Base-by-base conservation (phyloP, 495 filamentous ascomycete genomes). In the Ramalina intermedia region DNA sequence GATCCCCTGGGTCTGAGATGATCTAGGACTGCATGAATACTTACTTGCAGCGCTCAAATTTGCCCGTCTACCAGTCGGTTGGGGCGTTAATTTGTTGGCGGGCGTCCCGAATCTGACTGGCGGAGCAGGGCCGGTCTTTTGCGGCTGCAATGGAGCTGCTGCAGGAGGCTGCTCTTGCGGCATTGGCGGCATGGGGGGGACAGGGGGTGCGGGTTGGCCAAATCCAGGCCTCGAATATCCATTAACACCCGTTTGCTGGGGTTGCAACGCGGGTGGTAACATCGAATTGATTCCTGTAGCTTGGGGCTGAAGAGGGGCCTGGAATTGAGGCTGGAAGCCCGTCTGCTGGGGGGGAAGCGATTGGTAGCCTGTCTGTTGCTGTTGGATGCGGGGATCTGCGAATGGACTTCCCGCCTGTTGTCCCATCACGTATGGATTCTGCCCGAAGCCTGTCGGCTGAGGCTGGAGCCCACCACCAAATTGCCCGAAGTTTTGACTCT, bases 41-140 rank as follows among this genome's bases (percentile, higher is more conserved):
- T 81, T 83, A 98, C 91, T 98, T 59, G 91, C 91, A 75, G 90
- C 82, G 37, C 79, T 69, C 55, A 96, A 72, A 62, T 96, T 95
- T 47, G 91, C 91, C 71, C 81, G 80, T 53, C 81, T 65, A 56
- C 91, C 93, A 23, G 91, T 98, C 20, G 88, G 75, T 69, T 98
- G 91, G 27, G 89, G 84, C 51, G 77, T 75, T 57, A 96, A 66
- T 61, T 85, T 89, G 63, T 87, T 86, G 27, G 73, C 64, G 9
- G 68, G 66, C 54, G 94, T 82, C 20, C 91, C 91, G 58, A 98
- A 98, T 52, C 87, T 72, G 17, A 98, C 77, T 16, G 87, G 79
- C 27, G 91, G 91, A 29, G 91, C 68, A n/a, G 91, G 93, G 0
- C 91, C 91, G 2, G 91, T 98, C 71, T 88, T 82, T 64, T 98